These are phyloP conservation scores for Cystobasidiopsis lactophilus DNA, from an alignment of 768 basidiomycete species.

Conservation along the genomic window DNA sequence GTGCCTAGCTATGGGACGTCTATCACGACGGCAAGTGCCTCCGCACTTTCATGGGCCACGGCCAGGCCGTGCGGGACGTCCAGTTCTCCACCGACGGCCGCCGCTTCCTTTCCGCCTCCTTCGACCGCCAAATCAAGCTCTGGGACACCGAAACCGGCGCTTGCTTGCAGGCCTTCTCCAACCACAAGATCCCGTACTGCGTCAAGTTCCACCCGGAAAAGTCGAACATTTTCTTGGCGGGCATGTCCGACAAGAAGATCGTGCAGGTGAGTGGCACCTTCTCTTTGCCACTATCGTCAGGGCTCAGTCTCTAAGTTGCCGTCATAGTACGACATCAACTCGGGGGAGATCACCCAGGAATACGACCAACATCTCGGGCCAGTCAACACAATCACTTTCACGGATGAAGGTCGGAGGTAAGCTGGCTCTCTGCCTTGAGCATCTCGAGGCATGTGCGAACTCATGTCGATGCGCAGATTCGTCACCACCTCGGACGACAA, in stretches of 20 bases:
- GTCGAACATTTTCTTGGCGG: conserved; percentile 84
- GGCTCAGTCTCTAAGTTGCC: too few species aligned
- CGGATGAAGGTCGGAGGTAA: conserved; percentile 90
- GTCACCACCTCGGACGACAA: conserved; percentile 98
- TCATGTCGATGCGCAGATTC: conserved; percentile 29
- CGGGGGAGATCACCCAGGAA: conserved; percentile 88
- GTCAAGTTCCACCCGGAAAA: conserved; percentile 93
- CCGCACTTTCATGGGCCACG: conserved; percentile 89
- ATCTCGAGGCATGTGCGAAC: neutral
- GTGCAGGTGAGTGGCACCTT: conserved; percentile 59
- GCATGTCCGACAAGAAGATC: conserved; percentile 99
- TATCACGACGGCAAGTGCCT: conserved; percentile 92
- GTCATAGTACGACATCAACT: conserved; percentile 93
- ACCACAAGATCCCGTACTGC: conserved; percentile 93
- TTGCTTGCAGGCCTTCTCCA: conserved; percentile 86
- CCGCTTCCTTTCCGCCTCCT: conserved; percentile 72
- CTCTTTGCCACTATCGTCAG: neutral
- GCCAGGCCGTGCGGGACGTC: conserved; percentile 88
- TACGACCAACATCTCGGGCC: conserved; percentile 97
- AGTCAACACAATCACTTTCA: conserved; percentile 83
- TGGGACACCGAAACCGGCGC: conserved; percentile 98
- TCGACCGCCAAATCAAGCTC: conserved; percentile 92
- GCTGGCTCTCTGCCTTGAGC: too few species aligned
- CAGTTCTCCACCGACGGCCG: conserved; percentile 84
- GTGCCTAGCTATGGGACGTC: conserved; percentile 96